Percentiles rank a stretch among this genome's conserved stretches.
These are phyloP conservation scores for Clathrus columnatus DNA, from an alignment of 768 basidiomycete species.

Conservation along the genomic window DNA sequence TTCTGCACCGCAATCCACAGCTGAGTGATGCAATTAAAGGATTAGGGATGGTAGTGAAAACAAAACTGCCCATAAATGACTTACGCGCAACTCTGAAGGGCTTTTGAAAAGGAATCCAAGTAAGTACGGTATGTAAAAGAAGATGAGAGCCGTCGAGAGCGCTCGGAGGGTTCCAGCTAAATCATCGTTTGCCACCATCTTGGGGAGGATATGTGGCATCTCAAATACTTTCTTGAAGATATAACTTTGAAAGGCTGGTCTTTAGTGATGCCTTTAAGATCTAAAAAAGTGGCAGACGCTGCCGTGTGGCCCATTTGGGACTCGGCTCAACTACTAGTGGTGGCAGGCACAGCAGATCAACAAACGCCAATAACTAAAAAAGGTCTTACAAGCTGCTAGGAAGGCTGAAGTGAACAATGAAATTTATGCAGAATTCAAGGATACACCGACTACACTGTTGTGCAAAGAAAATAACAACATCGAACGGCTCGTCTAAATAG, in stretches of 20 bases:
- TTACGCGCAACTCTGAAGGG: neutral
- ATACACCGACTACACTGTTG: neutral
- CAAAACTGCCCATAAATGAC: neutral
- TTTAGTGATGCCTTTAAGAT: no score
- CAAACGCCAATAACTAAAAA: no score
- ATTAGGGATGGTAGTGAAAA: neutral
- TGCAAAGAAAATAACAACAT: neutral
- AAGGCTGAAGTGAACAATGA: neutral
- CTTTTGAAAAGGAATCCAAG: neutral
- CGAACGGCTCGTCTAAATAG: neutral
- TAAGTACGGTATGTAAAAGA: neutral
- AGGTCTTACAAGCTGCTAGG: no score
- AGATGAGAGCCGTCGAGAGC: neutral
- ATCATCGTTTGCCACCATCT: neutral
- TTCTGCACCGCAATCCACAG: neutral
- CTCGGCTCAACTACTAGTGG: no score
- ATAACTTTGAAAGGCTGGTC: no score
- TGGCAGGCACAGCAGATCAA: no score
- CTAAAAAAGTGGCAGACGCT: no score
- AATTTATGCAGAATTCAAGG: neutral
- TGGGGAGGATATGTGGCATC: no score
- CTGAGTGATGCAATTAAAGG: neutral
- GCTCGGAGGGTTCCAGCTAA: neutral
- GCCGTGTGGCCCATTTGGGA: no score
- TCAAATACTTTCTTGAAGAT: no score